Percentiles rank a stretch among this genome's conserved stretches.
Evolutionary conservation across 1,284 basidiomycete species (phyloP).

Genomic region (Boletus sp.): DNA sequence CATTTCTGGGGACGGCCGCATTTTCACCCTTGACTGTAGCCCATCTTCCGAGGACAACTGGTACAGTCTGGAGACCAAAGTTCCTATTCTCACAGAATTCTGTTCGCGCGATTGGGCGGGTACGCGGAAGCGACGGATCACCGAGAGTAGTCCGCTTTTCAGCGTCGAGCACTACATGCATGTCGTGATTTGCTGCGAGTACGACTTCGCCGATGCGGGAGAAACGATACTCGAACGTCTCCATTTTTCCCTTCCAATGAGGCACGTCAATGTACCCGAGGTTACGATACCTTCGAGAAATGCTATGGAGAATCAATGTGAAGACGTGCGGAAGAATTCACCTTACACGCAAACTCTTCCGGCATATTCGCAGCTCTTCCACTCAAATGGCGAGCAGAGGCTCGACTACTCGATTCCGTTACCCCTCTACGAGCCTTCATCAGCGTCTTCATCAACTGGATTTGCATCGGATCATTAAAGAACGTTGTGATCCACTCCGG

Average conservation of each 20-base stretch:
- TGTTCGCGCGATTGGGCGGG: slow-evolving; percentile 46
- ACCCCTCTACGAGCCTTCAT: slow-evolving; percentile 54
- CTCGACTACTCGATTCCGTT: slow-evolving; percentile 65
- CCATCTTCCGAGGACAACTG: slow-evolving; percentile 40
- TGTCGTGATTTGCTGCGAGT: slow-evolving; percentile 54
- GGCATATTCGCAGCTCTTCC: slow-evolving; percentile 72
- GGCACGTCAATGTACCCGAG: slow-evolving; percentile 42
- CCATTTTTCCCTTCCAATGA: slow-evolving; percentile 52
- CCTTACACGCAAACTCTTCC: slow-evolving; percentile 51
- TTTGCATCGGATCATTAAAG: slow-evolving; percentile 4
- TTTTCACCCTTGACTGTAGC: slow-evolving; percentile 35
- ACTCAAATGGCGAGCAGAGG: slow-evolving; percentile 68
- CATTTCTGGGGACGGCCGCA: slow-evolving; percentile 44
- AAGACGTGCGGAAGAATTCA: slow-evolving; percentile 18
- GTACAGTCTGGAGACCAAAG: slow-evolving; percentile 57
- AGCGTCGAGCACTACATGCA: slow-evolving; percentile 54
- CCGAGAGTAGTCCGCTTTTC: slow-evolving; percentile 53
- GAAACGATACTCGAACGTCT: slow-evolving; percentile 38
- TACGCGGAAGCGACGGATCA: slow-evolving; percentile 43
- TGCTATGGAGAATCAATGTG: slow-evolving; percentile 6
- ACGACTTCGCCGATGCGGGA: slow-evolving; percentile 44
- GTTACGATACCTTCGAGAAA: slow-evolving; percentile 26
- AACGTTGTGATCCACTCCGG: slow-evolving; percentile 4
- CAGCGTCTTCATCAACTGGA: slow-evolving; percentile 3
- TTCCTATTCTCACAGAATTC: slow-evolving; percentile 45